These are phyloP conservation scores for Boletellus sp. DNA, from an alignment of 768 basidiomycete genomes.

Conservation along the genomic window DNA sequence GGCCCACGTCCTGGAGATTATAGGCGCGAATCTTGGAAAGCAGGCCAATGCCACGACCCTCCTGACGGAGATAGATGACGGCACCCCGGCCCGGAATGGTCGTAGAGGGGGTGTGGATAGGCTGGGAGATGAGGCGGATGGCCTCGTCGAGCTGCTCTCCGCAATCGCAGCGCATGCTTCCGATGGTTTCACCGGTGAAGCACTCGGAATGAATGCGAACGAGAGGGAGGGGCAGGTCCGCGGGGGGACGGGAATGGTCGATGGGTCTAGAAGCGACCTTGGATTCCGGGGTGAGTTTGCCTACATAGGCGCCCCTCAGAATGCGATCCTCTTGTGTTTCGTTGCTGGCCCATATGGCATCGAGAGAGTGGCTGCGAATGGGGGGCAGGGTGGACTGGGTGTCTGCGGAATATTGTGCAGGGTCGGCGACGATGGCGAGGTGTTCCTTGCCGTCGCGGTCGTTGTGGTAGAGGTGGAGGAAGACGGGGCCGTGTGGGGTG, in stretches of 20 bases:
- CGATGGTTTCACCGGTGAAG: slow-evolving; percentile 97
- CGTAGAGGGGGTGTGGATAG: slow-evolving; percentile 45
- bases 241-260: slow-evolving; percentile 8
- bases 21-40: slow-evolving; percentile 96
- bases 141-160: slow-evolving; percentile 98
- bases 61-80: slow-evolving; percentile 93
- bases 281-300: slow-evolving; percentile 62
- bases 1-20: slow-evolving; percentile 95
- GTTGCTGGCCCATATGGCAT: slow-evolving; percentile 74
- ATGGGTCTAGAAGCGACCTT: slow-evolving; percentile 41
- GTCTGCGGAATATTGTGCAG: slow-evolving; percentile 69
- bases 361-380: slow-evolving; percentile 79
- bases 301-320: slow-evolving; percentile 89
- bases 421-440: slow-evolving; percentile 90
- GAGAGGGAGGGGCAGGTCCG: slow-evolving; percentile 64
- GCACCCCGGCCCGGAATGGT: slow-evolving; percentile 83
- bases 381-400: slow-evolving; percentile 39
- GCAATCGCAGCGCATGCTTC: slow-evolving; percentile 98
- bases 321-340: slow-evolving; percentile 96
- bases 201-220: slow-evolving; percentile 98
- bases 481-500: slow-evolving; percentile 89
- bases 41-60: slow-evolving; percentile 95
- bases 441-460: slow-evolving; percentile 92
- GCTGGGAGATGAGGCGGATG: slow-evolving; percentile 80
- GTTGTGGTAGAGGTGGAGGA: slow-evolving; percentile 94